phyloP scores from a whole-genome alignment of 352 stramenopile species.

The Achlya hypogyna region DNA sequence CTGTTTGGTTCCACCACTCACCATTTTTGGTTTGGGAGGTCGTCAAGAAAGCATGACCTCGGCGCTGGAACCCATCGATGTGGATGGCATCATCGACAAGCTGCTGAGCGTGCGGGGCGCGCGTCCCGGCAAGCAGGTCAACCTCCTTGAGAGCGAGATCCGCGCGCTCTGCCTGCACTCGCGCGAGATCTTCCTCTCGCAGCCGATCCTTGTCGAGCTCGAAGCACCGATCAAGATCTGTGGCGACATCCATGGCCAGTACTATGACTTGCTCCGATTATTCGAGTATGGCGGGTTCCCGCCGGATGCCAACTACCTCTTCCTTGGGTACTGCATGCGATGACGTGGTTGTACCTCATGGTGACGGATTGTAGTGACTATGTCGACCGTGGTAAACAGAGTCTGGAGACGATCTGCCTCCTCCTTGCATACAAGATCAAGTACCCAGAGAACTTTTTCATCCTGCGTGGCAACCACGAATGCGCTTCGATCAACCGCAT shows the following conservation, averaged over 20 bases:
- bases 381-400: constrained; percentile 84
- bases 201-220: constrained; percentile 92
- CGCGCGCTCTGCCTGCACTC: constrained; percentile 95
- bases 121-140: constrained; percentile 68
- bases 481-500: constrained; percentile 72
- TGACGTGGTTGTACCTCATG: neutral
- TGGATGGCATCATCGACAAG: constrained; percentile 86
- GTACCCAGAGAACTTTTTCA: constrained; percentile 79
- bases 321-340: constrained; percentile 51
- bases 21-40: constrained; percentile 2
- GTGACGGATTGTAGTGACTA: constrained; percentile 39
- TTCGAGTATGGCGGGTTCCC: constrained; percentile 89
- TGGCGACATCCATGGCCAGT: constrained; percentile 97
- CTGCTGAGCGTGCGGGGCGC: constrained; percentile 83
- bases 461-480: constrained; percentile 77
- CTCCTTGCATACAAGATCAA: constrained; percentile 84
- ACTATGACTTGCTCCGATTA: constrained; percentile 96
- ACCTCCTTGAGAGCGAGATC: constrained; percentile 94
- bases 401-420: constrained; percentile 72
- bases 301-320: constrained; percentile 72
- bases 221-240: constrained; percentile 94
- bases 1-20: neutral
- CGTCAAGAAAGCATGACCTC: constrained; percentile 20
- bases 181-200: constrained; percentile 92
- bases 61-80: constrained; percentile 68